Conservation (phyloP, 306 rosid species). For the Inga laurina region DNA sequence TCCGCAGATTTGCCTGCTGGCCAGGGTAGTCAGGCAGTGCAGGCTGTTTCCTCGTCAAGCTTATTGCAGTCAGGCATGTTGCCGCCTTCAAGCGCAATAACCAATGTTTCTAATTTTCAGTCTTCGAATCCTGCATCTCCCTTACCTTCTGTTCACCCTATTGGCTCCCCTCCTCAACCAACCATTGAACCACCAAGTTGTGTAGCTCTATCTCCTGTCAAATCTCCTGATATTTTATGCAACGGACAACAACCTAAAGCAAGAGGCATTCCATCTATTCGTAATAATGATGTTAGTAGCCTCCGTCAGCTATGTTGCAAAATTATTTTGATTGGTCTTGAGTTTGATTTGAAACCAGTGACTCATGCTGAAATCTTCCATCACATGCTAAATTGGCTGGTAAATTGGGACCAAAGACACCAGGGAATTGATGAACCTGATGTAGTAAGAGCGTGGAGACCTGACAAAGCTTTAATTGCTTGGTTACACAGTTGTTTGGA, state of each 20-base stretch:
- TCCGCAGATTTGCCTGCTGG: conserved; percentile 67
- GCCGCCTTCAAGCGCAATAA: conserved; percentile 57
- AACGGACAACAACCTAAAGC: conserved; percentile 56
- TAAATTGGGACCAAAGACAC: conserved; percentile 94
- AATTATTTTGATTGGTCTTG: conserved; percentile 87
- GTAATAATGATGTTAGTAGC: conserved; percentile 84
- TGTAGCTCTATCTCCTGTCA: conserved; percentile 73
- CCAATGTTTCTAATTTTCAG: conserved; percentile 71
- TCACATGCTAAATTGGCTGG: conserved; percentile 94
- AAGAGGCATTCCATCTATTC: conserved; percentile 56
- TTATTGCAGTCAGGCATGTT: conserved; percentile 74
- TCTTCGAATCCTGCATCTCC: conserved; percentile 95
- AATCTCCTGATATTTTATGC: conserved; percentile 73
- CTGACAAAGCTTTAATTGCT: conserved; percentile 81
- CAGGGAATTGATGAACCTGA: conserved; percentile 70
- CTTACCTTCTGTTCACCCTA: conserved; percentile 73
- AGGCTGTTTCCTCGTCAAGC: conserved; percentile 62
- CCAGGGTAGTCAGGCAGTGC: conserved; percentile 66
- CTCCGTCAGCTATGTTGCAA: conserved; percentile 98
- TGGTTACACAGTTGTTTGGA: conserved; percentile 98
- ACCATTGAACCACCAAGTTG: conserved; percentile 63
- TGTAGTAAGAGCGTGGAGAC: conserved; percentile 64
- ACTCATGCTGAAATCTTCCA: conserved; percentile 80
- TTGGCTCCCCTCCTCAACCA: conserved; percentile 87
- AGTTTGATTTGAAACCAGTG: conserved; percentile 71